Evolutionary conservation across 345 rosid species (phyloP), one percentile per base, ranked within the genome.

Genomic region (Draba incana): DNA sequence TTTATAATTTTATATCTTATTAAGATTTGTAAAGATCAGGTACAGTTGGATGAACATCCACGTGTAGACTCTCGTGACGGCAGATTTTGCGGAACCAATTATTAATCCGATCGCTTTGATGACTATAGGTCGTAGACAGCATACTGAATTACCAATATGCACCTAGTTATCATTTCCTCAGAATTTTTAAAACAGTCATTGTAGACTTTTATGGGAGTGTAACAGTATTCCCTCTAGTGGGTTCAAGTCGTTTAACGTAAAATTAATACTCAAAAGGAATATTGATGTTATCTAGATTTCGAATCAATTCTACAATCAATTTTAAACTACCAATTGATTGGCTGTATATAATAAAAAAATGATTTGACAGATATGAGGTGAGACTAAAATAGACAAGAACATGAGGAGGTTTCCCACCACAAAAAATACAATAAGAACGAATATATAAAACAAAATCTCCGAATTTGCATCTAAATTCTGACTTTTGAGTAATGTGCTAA

Each of bases 51-150:
- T 11, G 6, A 15, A 1, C 10, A 1, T 8, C 60, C 69, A 68
- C 70, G 70, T 73, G 67, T 57, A 5, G 67, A 41, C 56, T 50
- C 23, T 66, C 0, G 25, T 50, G 50, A 30, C 71, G 72, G 71
- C 77, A 58, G 15, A 10, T 57, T 58, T 8, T 1, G 52, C 12
- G 67, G 62, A 31, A 25, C 51, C 13, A 72, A 49, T 41, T 16
- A 49, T 37, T 37, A 28, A 25, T 33, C 7, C 6, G 16, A 41
- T 58, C 6, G 42, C 4, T 35, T 4, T 43, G 14, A 37, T 24
- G 56, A 44, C 8, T 15, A 7, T 14, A 28, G 30, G 4, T 5
- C 38, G 10, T 20, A 20, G 41, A 33, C 52, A 27, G 11, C 38
- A 8, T 0, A 6, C 0, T 2, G 2, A n/a, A 42, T 33, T 13